Evolutionary conservation across 2,329 filamentous ascomycete genomes (phyloP), one percentile per base, ranked within the genome.

Genomic region (Epicoccum sorghinum): DNA sequence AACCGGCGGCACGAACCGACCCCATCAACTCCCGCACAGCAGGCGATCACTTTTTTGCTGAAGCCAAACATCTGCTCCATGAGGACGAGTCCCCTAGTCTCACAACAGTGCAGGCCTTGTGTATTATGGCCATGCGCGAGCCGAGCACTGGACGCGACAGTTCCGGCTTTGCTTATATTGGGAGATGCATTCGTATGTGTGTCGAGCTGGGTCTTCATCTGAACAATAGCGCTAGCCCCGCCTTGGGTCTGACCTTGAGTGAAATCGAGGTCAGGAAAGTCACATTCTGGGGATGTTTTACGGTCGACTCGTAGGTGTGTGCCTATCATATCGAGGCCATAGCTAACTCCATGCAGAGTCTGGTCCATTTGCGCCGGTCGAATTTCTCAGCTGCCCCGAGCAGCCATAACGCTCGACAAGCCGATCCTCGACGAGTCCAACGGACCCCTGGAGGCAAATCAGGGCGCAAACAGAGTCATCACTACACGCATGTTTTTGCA

Each of bases 111-210:
- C 89, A 92, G 75, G 89, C 89, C 1, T 76, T 92, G 14, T 88
- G 88, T 5, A 83, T 92, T 63, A 89, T 93, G 87, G 87, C 87
- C 5, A 86, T 91, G 59, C 79, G 89, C 37, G 88, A 92, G 74
- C 87, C 86, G 3, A 90, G 88, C 65, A 87, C 85, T 59, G 88
- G 88, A 0, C 81, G 88, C 30, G 87, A 91, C 64, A 89, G 86
- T 27, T 85, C 88, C 59, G 89, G 88, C 45, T 90, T 88, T 80
- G 88, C 85, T 53, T 88, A 89, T 59, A 85, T 86, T 2, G 88
- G 89, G 1, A 85, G 90, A 69, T 90, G 87, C 64, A 85, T 91
- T 53, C 83, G 87, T 4, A 81, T 91, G 58, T 88, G 87, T 27
- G 79, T 91, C 33, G 89, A 90, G 68, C 86, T 90, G 79, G 87